A percentile compares a stretch with the other conserved stretches of the same genome.
phyloP scores from a whole-genome alignment of 1,284 basidiomycete species.

The Rhodotorula sp. region DNA sequence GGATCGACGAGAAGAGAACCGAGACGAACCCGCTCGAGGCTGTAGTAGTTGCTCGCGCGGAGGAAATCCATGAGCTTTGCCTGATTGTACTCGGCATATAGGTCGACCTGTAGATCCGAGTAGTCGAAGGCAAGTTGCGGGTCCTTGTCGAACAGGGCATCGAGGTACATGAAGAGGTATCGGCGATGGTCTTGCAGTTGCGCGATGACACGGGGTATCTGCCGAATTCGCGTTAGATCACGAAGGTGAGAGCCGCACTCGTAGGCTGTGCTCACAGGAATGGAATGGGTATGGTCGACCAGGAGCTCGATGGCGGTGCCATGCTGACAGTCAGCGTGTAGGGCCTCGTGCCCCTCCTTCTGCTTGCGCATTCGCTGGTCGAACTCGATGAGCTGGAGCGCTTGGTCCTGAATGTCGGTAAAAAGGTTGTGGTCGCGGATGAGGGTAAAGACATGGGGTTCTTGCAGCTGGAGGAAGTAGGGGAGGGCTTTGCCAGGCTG shows the following conservation, averaged over 20 bases:
- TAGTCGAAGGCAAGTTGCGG: constrained; percentile 76
- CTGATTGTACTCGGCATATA: constrained; percentile 87
- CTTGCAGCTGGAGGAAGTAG: constrained; percentile 80
- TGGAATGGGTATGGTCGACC: constrained; percentile 92
- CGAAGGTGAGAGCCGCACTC: constrained; percentile 15
- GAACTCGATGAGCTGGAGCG: constrained; percentile 86
- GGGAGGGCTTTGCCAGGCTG: constrained; percentile 93
- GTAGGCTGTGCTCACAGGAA: constrained; percentile 65
- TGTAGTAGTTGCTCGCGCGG: constrained; percentile 87
- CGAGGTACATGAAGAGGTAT: constrained; percentile 91
- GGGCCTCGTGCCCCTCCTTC: constrained; percentile 25
- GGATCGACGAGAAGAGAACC: neutral
- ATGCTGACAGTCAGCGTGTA: constrained; percentile 46
- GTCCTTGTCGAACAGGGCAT: constrained; percentile 85
- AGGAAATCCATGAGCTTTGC: constrained; percentile 83
- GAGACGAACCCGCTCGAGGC: constrained; percentile 70
- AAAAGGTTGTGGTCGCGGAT: constrained; percentile 94
- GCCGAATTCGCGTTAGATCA: constrained; percentile 11
- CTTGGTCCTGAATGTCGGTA: constrained; percentile 91
- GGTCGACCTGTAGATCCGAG: constrained; percentile 82
- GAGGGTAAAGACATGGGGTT: constrained; percentile 89
- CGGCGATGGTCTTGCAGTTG: constrained; percentile 76
- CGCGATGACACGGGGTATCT: constrained; percentile 83
- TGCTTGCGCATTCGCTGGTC: constrained; percentile 78
- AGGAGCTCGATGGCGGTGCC: constrained; percentile 78